phyloP scores from a whole-genome alignment of 78 protist species.

The Bodo saltans region DNA sequence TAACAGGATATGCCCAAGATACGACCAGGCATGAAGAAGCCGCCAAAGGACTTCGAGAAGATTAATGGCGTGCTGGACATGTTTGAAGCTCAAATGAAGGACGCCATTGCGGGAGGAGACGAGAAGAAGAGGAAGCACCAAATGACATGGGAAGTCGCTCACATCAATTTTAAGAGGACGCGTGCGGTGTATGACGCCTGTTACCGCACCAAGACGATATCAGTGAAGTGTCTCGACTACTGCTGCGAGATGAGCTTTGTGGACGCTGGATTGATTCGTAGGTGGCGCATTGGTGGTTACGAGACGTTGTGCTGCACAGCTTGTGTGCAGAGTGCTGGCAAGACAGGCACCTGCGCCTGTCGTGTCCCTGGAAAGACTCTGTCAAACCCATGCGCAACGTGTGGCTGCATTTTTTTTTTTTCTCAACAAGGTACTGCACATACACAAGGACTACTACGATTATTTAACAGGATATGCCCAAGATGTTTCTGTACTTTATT shows the following conservation, averaged over 20 bases:
- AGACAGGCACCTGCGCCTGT: not conserved
- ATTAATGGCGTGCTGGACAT: not conserved
- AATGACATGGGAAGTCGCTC: not conserved
- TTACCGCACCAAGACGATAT: not conserved
- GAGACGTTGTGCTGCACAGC: not conserved
- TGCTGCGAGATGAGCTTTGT: not conserved
- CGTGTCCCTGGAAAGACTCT: not conserved
- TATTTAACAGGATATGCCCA: too few species aligned
- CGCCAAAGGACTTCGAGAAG: not conserved
- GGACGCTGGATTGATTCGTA: not conserved
- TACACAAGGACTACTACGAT: too few species aligned
- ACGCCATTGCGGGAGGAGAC: not conserved
- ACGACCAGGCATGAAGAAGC: not conserved
- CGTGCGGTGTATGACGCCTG: not conserved
- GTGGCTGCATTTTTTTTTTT: too few species aligned
- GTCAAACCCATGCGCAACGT: too few species aligned
- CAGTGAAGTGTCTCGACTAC: not conserved
- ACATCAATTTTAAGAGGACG: not conserved
- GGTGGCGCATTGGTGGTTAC: not conserved
- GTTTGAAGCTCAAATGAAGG: not conserved
- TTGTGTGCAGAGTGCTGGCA: not conserved
- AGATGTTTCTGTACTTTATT: too few species aligned
- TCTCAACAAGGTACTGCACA: too few species aligned
- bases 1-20: not conserved
- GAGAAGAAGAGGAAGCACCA: not conserved